Percentiles rank a stretch among this genome's conserved stretches.
Evolutionary conservation across 179 eudicot genomes (phyloP).

Genomic region (Camellia oleifera): DNA sequence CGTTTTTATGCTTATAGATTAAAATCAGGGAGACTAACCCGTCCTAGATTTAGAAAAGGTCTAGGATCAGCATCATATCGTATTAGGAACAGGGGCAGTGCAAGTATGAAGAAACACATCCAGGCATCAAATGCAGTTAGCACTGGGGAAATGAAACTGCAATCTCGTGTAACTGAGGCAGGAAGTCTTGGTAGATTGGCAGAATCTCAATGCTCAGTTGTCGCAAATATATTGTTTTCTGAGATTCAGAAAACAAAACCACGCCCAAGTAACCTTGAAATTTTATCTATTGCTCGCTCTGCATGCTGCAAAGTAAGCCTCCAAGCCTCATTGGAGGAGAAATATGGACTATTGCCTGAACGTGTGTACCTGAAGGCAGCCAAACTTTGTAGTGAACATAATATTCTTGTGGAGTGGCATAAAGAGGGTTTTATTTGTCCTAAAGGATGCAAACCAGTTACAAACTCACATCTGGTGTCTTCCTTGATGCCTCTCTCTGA

Average conservation of each 20-base stretch:
- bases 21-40: slow-evolving; percentile 78
- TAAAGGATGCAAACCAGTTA: slow-evolving; percentile 57
- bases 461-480: slow-evolving; percentile 29
- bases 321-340: slow-evolving; percentile 62
- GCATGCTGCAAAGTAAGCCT: slow-evolving; percentile 76
- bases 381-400: slow-evolving; percentile 89
- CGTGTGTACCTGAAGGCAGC: slow-evolving; percentile 91
- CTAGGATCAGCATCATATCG: slow-evolving; percentile 59
- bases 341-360: slow-evolving; percentile 79
- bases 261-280: slow-evolving; percentile 75
- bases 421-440: slow-evolving; percentile 70
- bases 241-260: slow-evolving; percentile 74
- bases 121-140: slow-evolving; percentile 44
- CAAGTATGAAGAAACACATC: slow-evolving; percentile 63
- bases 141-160: slow-evolving; percentile 35
- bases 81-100: slow-evolving; percentile 59
- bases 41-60: slow-evolving; percentile 76
- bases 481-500: slow-evolving; percentile 32
- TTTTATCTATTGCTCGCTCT: slow-evolving; percentile 64
- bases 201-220: slow-evolving; percentile 71
- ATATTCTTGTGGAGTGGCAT: slow-evolving; percentile 73
- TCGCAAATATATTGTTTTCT: slow-evolving; percentile 64
- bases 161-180: slow-evolving; percentile 43
- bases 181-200: slow-evolving; percentile 56
- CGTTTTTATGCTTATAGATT: slow-evolving; percentile 69